Conservation (phyloP, 2,329 filamentous ascomycete species). For the Colletotrichum noveboracense region DNA sequence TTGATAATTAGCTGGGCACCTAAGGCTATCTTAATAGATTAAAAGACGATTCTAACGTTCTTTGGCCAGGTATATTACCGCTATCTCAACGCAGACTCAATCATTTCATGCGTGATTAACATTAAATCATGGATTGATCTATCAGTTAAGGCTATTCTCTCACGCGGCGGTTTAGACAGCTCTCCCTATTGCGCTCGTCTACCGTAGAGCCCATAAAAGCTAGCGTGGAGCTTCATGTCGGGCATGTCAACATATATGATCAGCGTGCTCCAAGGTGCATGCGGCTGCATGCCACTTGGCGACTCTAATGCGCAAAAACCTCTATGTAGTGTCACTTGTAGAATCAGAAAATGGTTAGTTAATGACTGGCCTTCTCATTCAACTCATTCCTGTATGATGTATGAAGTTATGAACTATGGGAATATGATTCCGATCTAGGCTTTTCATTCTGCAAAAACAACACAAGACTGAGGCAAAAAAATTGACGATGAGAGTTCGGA, state of each 20-base stretch:
- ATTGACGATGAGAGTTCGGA: neutral
- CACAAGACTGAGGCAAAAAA: accelerated
- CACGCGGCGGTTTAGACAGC: neutral
- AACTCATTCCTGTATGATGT: neutral
- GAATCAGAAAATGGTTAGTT: neutral
- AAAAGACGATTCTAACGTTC: neutral
- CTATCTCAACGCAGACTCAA: neutral
- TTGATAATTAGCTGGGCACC: neutral
- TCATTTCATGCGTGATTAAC: neutral
- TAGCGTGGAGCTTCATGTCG: neutral
- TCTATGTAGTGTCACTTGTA: neutral
- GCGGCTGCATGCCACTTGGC: neutral
- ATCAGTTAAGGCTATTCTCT: neutral
- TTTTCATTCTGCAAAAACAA: neutral
- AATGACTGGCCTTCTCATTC: neutral
- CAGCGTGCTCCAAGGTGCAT: neutral
- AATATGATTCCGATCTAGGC: neutral
- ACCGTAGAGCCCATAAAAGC: neutral
- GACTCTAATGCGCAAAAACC: neutral
- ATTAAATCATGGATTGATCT: neutral
- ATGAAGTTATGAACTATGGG: neutral
- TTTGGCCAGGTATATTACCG: neutral
- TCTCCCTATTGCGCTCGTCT: neutral
- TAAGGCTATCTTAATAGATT: neutral
- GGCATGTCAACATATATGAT: neutral